A percentile compares a stretch with the other conserved stretches of the same genome.
These are phyloP conservation scores for Hypoxylon sp. DNA, from an alignment of 2,329 filamentous ascomycete genomes.

Conservation along the genomic window DNA sequence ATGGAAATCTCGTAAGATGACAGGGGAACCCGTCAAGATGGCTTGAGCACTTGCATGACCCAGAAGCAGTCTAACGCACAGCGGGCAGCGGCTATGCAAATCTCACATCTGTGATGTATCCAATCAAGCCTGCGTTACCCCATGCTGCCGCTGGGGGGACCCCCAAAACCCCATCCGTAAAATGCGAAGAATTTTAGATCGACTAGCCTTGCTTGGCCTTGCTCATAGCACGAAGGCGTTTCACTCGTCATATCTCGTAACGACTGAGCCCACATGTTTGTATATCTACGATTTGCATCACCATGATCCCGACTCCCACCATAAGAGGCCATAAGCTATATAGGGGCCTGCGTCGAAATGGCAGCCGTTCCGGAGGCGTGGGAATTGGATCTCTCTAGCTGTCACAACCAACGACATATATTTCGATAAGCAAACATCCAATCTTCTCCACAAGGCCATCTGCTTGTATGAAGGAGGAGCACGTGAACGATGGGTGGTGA, in stretches of 20 bases:
- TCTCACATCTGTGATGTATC: constrained; percentile 48
- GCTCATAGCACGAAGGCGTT: constrained; percentile 29
- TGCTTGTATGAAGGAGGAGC: constrained; percentile 26
- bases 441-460: constrained; percentile 13
- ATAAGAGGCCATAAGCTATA: constrained; percentile 13
- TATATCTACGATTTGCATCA: constrained; percentile 24
- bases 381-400: constrained; percentile 36
- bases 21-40: constrained; percentile 46
- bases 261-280: constrained; percentile 6
- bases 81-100: constrained; percentile 56
- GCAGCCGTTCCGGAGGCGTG: constrained; percentile 36
- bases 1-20: constrained; percentile 42
- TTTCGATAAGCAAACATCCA: constrained; percentile 33
- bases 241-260: constrained; percentile 33
- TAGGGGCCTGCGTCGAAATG: constrained; percentile 21
- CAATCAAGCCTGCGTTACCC: constrained; percentile 50
- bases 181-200: constrained; percentile 41
- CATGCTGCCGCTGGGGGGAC: constrained; percentile 43
- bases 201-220: constrained; percentile 35
- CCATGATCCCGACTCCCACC: constrained; percentile 11
- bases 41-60: constrained; percentile 54
- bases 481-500: constrained; percentile 34
- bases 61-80: constrained; percentile 54
- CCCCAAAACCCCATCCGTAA: constrained; percentile 40
- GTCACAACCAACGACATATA: constrained; percentile 29